Conservation (phyloP, 2,329 filamentous ascomycete genomes). For the Zymoseptoria passerinii region DNA sequence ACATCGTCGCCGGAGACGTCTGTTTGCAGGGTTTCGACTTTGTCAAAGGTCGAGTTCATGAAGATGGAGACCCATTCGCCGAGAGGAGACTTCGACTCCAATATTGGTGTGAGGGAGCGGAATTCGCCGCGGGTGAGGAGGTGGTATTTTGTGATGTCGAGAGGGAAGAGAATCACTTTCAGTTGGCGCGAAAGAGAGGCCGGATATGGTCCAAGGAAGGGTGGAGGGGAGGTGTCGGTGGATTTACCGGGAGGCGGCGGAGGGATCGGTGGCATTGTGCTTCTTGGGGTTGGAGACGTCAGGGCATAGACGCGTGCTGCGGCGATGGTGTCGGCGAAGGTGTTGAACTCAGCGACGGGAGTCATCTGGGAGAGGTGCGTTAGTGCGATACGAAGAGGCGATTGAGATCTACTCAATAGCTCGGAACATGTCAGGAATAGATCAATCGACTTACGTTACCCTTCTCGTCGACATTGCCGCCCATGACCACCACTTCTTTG, state of each 20-base stretch:
- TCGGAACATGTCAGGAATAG: background rate
- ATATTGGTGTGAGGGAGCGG: constrained; percentile 25
- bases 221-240: constrained; percentile 17
- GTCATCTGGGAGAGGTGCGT: constrained; percentile 41
- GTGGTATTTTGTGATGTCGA: constrained; percentile 42
- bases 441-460: constrained; percentile 55
- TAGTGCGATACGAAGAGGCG: background rate
- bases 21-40: constrained; percentile 35
- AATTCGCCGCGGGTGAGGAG: constrained; percentile 35
- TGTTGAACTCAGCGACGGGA: constrained; percentile 90
- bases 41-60: constrained; percentile 38
- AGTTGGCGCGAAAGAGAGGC: constrained; percentile 33
- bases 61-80: constrained; percentile 40
- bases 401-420: background rate
- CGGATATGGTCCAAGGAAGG: constrained; percentile 34
- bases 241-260: constrained; percentile 32
- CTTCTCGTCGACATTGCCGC: constrained; percentile 67
- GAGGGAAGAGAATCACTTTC: constrained; percentile 41
- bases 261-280: constrained; percentile 66
- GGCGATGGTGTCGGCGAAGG: constrained; percentile 64
- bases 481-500: constrained; percentile 94
- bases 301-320: constrained; percentile 43
- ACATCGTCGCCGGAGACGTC: constrained; percentile 30
- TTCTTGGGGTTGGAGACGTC: constrained; percentile 52
- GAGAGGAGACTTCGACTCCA: constrained; percentile 33